Percentiles rank a stretch among this genome's conserved stretches.
These are phyloP conservation scores for Candida easanensis DNA, from an alignment of 805 yeast genomes.

Conservation along the genomic window DNA sequence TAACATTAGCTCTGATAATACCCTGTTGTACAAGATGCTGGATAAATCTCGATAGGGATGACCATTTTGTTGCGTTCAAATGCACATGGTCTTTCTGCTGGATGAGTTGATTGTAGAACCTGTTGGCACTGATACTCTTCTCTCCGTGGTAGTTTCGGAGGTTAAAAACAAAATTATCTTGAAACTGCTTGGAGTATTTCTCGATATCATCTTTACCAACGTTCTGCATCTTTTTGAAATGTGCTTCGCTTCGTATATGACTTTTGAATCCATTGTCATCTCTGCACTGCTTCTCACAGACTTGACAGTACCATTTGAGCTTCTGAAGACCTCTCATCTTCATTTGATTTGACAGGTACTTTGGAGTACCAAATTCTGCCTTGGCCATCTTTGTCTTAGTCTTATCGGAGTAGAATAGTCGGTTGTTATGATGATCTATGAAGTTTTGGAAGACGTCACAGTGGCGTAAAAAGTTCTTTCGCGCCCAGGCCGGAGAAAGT, in stretches of 20 bases:
- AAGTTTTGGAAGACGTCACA: background rate
- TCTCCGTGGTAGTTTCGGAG: constrained; percentile 76
- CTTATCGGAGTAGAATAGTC: background rate
- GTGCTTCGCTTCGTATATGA: constrained; percentile 82
- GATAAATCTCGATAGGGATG: constrained; percentile 65
- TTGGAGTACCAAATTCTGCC: constrained; percentile 66
- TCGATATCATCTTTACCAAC: constrained; percentile 49
- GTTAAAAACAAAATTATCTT: constrained; percentile 58
- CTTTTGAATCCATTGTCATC: constrained; percentile 95
- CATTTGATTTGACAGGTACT: constrained; percentile 69
- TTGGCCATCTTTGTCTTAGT: constrained; percentile 40
- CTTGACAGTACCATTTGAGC: constrained; percentile 83
- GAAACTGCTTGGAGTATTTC: constrained; percentile 58
- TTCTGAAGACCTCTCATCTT: constrained; percentile 84
- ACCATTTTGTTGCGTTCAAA: constrained; percentile 86
- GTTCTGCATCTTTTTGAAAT: constrained; percentile 53
- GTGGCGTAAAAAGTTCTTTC: background rate
- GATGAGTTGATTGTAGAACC: constrained; percentile 88
- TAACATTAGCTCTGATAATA: constrained; percentile 45
- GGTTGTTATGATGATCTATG: background rate
- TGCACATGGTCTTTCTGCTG: constrained; percentile 81
- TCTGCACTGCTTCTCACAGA: constrained; percentile 89
- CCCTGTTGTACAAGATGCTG: constrained; percentile 57
- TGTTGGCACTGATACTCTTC: constrained; percentile 73
- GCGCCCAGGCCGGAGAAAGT: background rate